phyloP scores from a whole-genome alignment of 2,329 filamentous ascomycete genomes.

The Penicillium sclerotiorum region DNA sequence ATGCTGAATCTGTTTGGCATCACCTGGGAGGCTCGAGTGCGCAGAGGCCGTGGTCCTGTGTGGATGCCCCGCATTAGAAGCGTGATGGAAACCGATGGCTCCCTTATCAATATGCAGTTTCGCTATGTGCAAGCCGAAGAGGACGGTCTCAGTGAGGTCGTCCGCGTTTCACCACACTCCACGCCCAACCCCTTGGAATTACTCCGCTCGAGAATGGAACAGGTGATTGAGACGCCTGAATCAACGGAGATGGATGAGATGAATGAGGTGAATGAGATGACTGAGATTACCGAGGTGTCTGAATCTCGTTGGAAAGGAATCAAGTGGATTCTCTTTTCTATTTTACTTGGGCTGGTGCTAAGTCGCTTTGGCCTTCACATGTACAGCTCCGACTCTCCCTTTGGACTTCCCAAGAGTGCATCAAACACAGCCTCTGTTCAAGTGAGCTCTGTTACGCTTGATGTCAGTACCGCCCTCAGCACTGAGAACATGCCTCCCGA shows the following conservation, averaged over 20 bases:
- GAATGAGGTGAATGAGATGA: too few relatives aligned
- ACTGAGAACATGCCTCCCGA: background rate
- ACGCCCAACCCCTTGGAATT: too few relatives aligned
- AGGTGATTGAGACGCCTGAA: too few relatives aligned
- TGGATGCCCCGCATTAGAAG: conserved; percentile 34
- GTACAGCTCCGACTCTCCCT: background rate
- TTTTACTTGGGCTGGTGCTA: background rate
- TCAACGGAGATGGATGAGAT: too few relatives aligned
- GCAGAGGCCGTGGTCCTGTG: conserved; percentile 7
- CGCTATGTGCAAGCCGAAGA: conserved; percentile 3
- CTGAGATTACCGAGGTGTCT: too few relatives aligned
- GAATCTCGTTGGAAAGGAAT: background rate
- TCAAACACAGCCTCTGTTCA: too few relatives aligned
- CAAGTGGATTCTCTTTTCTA: background rate
- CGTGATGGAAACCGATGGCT: background rate
- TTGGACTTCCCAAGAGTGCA: too few relatives aligned
- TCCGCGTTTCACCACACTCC: too few relatives aligned
- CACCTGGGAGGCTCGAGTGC: conserved; percentile 27
- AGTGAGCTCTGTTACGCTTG: background rate
- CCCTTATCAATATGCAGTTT: conserved; percentile 6
- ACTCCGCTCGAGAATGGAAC: too few relatives aligned
- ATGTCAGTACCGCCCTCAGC: too few relatives aligned
- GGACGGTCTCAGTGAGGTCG: background rate
- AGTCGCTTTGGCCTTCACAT: background rate
- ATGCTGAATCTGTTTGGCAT: conserved; percentile 29